A percentile compares a stretch with the other conserved stretches of the same genome.
These are phyloP conservation scores for Russula compacta DNA, from an alignment of 768 basidiomycete species.

Conservation along the genomic window DNA sequence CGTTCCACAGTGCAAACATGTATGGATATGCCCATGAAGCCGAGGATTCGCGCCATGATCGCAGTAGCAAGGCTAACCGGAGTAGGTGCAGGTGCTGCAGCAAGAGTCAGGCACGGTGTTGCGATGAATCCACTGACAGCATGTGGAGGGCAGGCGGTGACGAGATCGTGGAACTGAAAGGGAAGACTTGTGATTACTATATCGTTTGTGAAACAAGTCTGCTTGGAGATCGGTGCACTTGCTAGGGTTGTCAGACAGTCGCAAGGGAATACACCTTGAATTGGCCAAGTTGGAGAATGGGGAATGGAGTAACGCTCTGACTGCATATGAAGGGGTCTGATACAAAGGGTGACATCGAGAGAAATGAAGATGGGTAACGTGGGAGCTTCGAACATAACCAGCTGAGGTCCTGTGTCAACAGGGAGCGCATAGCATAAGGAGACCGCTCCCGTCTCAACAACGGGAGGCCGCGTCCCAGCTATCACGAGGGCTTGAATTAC, in stretches of 20 bases:
- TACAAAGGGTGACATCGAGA: neutral
- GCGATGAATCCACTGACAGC: neutral
- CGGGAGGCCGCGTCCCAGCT: neutral
- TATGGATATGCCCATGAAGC: neutral
- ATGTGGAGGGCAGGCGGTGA: neutral
- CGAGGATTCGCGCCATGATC: neutral
- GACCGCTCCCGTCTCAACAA: too few species aligned
- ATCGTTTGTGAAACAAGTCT: neutral
- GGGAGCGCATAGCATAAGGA: neutral
- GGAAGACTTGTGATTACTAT: neutral
- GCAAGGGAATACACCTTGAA: neutral
- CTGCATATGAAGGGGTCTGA: neutral
- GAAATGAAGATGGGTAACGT: neutral
- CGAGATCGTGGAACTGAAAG: neutral
- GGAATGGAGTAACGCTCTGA: neutral
- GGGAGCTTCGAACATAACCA: neutral
- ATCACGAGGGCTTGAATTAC: neutral
- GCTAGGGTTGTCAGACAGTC: neutral
- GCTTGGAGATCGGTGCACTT: neutral
- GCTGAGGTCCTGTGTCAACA: neutral
- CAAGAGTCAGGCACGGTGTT: neutral
- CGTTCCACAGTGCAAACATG: neutral
- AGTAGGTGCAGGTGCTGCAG: neutral
- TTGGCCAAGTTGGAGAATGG: neutral
- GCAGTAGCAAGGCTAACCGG: neutral